These are phyloP conservation scores for Epichloe sylvatica DNA, from an alignment of 2,329 filamentous ascomycete genomes.

Conservation along the genomic window DNA sequence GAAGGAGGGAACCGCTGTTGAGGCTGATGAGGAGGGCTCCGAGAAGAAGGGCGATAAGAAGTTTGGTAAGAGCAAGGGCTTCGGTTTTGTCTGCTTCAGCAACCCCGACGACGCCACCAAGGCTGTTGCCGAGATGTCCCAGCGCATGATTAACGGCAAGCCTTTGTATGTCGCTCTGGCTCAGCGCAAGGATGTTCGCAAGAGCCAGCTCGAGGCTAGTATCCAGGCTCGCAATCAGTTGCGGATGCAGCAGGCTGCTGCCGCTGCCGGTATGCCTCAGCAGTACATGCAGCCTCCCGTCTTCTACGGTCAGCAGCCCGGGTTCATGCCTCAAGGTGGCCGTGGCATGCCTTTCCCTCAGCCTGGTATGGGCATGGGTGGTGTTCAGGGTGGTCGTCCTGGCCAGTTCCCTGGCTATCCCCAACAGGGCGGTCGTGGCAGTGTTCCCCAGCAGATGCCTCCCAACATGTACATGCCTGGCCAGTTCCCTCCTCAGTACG, in stretches of 20 bases:
- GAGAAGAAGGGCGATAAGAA: slow-evolving; percentile 49
- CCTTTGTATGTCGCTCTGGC: slow-evolving; percentile 94
- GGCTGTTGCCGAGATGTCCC: slow-evolving; percentile 98
- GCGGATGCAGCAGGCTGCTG: slow-evolving; percentile 93
- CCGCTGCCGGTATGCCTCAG: slow-evolving; percentile 75
- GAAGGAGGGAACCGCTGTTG: slow-evolving; percentile 32
- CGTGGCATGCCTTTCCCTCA: slow-evolving; percentile 55
- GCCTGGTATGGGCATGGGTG: slow-evolving; percentile 50
- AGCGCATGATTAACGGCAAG: slow-evolving; percentile 96
- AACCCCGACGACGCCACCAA: slow-evolving; percentile 98
- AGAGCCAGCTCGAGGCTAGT: slow-evolving; percentile 97
- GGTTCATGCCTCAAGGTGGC: slow-evolving; percentile 50
- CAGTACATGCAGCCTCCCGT: slow-evolving; percentile 81
- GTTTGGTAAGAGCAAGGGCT: slow-evolving; percentile 98
- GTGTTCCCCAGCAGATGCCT: slow-evolving; percentile 73
- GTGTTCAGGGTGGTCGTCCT: slow-evolving; percentile 66
- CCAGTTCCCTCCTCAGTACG: slow-evolving; percentile 70
- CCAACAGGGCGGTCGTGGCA: slow-evolving; percentile 79
- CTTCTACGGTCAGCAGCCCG: slow-evolving; percentile 76
- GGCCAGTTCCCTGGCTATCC: slow-evolving; percentile 77
- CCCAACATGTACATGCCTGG: slow-evolving; percentile 74
- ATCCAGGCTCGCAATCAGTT: slow-evolving; percentile 98
- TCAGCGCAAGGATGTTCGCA: slow-evolving; percentile 98
- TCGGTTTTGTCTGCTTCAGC: slow-evolving; percentile 99
- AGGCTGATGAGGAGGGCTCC: slow-evolving; percentile 31